Conservation (phyloP, 345 rosid genomes). For the Lagerstroemia speciosa region DNA sequence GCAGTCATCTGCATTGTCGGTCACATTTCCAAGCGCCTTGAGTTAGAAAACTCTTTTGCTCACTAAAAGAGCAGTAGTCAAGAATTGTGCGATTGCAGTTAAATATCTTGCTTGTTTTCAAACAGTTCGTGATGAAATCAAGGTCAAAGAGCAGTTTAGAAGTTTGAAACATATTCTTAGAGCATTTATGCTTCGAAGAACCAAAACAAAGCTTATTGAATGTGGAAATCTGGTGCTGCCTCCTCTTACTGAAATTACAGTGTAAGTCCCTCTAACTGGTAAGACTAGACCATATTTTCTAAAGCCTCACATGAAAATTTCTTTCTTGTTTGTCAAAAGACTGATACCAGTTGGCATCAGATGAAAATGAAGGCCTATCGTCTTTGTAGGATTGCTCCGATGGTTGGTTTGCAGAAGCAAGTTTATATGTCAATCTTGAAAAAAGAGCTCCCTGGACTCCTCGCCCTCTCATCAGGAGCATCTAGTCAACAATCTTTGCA, state of each 20-base stretch:
- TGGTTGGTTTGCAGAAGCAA: slow-evolving; percentile 66
- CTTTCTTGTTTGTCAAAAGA: background rate
- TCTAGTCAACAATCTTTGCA: slow-evolving; percentile 64
- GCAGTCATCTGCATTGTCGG: background rate
- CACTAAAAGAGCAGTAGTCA: background rate
- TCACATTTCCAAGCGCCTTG: background rate
- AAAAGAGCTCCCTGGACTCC: slow-evolving; percentile 81
- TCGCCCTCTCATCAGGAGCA: slow-evolving; percentile 54
- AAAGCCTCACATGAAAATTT: background rate
- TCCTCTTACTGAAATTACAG: slow-evolving; percentile 74
- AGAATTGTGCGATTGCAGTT: background rate
- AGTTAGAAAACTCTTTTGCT: background rate
- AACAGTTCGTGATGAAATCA: slow-evolving; percentile 33
- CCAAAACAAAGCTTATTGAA: slow-evolving; percentile 64
- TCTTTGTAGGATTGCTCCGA: slow-evolving; percentile 62
- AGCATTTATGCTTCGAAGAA: slow-evolving; percentile 85
- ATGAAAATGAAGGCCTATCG: slow-evolving; percentile 5
- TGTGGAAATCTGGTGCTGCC: slow-evolving; percentile 66
- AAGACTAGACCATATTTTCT: background rate
- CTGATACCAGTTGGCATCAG: background rate
- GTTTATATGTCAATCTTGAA: slow-evolving; percentile 71
- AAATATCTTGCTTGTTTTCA: slow-evolving; percentile 5
- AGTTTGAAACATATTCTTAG: slow-evolving; percentile 46
- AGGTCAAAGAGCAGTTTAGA: slow-evolving; percentile 35
- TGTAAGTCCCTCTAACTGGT: slow-evolving; percentile 31